These are phyloP conservation scores for Penicillium sp. DNA, from an alignment of 2,329 filamentous ascomycete species.

Conservation along the genomic window DNA sequence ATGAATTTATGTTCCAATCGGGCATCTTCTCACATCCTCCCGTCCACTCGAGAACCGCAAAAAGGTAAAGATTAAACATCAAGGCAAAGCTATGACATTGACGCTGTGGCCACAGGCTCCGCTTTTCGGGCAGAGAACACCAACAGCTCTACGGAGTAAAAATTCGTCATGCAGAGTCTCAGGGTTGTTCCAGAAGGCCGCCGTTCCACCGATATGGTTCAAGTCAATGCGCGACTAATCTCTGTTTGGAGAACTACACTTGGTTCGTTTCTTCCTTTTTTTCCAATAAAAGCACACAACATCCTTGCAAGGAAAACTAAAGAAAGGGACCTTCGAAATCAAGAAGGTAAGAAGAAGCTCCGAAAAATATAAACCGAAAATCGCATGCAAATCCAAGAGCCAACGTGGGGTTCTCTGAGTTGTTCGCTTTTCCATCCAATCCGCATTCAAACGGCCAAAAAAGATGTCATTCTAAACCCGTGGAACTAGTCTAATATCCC, in stretches of 20 bases:
- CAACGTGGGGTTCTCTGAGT: conserved; percentile 29
- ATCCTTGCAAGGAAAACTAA: background rate
- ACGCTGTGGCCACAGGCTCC: conserved; percentile 12
- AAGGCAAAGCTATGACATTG: conserved; percentile 5
- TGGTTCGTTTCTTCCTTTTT: conserved; percentile 11
- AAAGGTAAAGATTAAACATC: conserved; percentile 1
- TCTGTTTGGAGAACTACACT: conserved; percentile 2
- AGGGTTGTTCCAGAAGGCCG: conserved; percentile 23
- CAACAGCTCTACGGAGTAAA: conserved; percentile 7
- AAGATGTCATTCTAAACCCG: conserved; percentile 19
- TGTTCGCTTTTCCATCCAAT: conserved; percentile 27
- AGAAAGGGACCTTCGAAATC: background rate
- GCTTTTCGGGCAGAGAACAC: conserved; percentile 23
- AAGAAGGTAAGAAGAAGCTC: no score
- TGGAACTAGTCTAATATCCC: conserved; percentile 18
- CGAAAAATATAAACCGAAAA: conserved; percentile 1
- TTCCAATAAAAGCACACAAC: conserved; percentile 8
- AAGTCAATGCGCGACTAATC: conserved; percentile 13
- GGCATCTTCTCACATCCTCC: conserved; percentile 1
- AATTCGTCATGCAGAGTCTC: conserved; percentile 17
- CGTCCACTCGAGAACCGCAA: background rate
- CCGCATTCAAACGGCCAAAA: conserved; percentile 19
- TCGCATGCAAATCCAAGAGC: conserved; percentile 2
- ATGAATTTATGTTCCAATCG: conserved; percentile 1
- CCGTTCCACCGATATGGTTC: conserved; percentile 19